Conservation (phyloP, 805 yeast genomes). For the Ogataea sp. region DNA sequence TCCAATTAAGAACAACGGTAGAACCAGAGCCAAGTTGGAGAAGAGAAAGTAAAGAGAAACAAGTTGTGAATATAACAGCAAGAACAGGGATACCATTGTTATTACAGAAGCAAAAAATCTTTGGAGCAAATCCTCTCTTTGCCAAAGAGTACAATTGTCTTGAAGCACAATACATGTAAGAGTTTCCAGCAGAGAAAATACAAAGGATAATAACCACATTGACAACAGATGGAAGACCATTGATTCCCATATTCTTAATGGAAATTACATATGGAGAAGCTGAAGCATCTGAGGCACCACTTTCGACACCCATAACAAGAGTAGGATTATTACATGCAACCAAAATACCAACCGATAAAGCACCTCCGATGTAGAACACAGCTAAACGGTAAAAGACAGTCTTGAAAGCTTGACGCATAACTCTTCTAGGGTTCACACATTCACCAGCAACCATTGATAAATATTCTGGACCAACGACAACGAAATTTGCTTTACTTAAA, state of each 20-base stretch:
- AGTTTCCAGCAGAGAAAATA: slow-evolving; percentile 77
- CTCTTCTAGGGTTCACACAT: slow-evolving; percentile 32
- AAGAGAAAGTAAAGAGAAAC: slow-evolving; percentile 60
- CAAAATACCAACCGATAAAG: slow-evolving; percentile 32
- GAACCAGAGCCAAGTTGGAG: slow-evolving; percentile 38
- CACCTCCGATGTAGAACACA: slow-evolving; percentile 36
- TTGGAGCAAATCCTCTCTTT: slow-evolving; percentile 63
- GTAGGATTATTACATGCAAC: slow-evolving; percentile 27
- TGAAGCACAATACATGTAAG: slow-evolving; percentile 65
- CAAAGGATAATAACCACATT: slow-evolving; percentile 67
- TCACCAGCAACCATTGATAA: slow-evolving; percentile 37
- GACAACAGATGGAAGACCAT: slow-evolving; percentile 61
- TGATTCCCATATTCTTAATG: slow-evolving; percentile 55
- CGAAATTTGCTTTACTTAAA: slow-evolving; percentile 29
- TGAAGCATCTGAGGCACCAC: slow-evolving; percentile 60
- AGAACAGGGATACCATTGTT: slow-evolving; percentile 62
- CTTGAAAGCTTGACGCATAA: slow-evolving; percentile 32
- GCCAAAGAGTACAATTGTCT: slow-evolving; percentile 59
- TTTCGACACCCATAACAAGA: slow-evolving; percentile 37
- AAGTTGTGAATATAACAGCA: slow-evolving; percentile 40
- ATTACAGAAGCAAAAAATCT: slow-evolving; percentile 51
- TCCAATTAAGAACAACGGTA: slow-evolving; percentile 32
- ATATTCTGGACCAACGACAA: slow-evolving; percentile 36
- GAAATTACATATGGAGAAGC: slow-evolving; percentile 78
- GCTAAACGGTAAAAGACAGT: slow-evolving; percentile 36